These are phyloP conservation scores for Chrysopogon serrulatus DNA, from an alignment of 176 grass and related monocot species.

Conservation along the genomic window DNA sequence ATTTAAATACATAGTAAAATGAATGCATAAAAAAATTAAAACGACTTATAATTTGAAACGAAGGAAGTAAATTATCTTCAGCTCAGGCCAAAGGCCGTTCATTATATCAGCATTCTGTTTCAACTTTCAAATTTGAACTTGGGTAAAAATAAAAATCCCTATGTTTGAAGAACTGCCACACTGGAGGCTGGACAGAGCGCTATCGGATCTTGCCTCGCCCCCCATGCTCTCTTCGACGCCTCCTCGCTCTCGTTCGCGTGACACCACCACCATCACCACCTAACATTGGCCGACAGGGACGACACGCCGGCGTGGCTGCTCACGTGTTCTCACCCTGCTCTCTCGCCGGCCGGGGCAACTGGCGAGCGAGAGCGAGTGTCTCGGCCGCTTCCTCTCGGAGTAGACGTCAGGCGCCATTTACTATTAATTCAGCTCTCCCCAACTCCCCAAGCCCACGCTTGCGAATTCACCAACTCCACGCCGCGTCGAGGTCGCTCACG, in stretches of 20 bases:
- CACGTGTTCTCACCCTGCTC: background rate
- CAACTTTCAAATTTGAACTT: no score
- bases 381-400: background rate
- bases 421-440: slow-evolving; percentile 3
- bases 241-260: background rate
- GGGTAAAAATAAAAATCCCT: no score
- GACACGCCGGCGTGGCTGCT: background rate
- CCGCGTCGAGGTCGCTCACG: slow-evolving; percentile 12
- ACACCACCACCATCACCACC: no score
- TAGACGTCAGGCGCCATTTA: background rate
- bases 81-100: no score
- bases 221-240: background rate
- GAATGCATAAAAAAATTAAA: no score
- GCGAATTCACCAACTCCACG: background rate
- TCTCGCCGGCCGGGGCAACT: background rate
- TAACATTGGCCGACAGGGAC: background rate
- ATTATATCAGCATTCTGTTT: no score
- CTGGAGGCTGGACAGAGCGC: no score
- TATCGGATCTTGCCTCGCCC: background rate
- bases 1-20: no score
- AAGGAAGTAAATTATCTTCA: no score
- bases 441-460: background rate
- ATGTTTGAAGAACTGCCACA: no score
- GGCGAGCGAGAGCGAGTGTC: background rate
- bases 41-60: no score